Evolutionary conservation across 2,329 filamentous ascomycete genomes (phyloP), one percentile per base, ranked within the genome.

Genomic region (Pseudocercospora eumusae): DNA sequence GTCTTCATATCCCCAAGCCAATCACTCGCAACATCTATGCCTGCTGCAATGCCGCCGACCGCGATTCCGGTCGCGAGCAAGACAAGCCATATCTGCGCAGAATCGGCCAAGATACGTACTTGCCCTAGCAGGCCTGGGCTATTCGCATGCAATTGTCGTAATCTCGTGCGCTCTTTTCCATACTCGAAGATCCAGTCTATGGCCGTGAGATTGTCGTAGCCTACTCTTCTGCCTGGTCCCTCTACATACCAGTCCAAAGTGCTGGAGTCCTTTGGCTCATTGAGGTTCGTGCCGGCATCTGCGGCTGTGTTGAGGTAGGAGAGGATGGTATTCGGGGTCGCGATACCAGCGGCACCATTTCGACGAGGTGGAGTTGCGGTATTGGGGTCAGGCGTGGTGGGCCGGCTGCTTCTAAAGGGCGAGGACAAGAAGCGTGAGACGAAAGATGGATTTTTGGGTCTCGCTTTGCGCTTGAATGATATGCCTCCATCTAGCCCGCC

Each of bases 181-280:
- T 98, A 96, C 77, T 99, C 95, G 71, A 96, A 98, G 74, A 98
- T 98, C 95, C 95, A 99, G 80, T 99, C 95, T 75, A 99, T 99
- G 62, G 95, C 93, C 15, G 93, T 97, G 75, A 97, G 82, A 78
- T 99, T 90, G 73, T 97, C 93, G 79, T 99, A 99, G 59, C 91
- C 93, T 40, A 97, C 93, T 72, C 95, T 86, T 57, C 92, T 86
- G 1, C 93, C 93, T 0, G 91, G 92, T 0, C 92, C 92, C 76
- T 97, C 93, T 53, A 89, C 84, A 74, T 96, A 90, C 93, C 93
- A 98, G 76, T 98, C 93, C 20, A 80, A 68, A 0, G 75, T 75
- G 13, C 68, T 73, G 23, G 75, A 74, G 65, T 82, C 79, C 66
- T 81, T 81, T 53, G 74, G 71, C 77, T 60, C 76, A 71, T 4